These are phyloP conservation scores for Anthracocystis setariae DNA, from an alignment of 1,284 basidiomycete genomes.

Conservation along the genomic window DNA sequence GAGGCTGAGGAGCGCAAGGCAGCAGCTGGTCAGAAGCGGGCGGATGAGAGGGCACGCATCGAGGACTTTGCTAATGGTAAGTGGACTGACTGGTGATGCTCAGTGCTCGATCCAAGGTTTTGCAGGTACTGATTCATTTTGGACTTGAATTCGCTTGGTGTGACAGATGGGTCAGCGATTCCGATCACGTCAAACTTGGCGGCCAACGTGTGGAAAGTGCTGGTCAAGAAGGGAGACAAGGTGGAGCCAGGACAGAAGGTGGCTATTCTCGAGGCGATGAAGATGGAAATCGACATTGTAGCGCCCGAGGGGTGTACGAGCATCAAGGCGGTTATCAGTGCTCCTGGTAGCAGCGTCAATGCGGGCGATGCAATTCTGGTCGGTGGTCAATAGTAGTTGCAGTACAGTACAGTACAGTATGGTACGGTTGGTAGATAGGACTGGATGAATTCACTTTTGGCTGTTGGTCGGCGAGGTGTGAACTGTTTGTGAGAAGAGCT, in stretches of 20 bases:
- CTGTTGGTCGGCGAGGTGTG: too few relatives aligned
- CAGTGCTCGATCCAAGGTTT: too few relatives aligned
- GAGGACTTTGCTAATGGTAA: slow-evolving; percentile 18
- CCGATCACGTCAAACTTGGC: slow-evolving; percentile 71
- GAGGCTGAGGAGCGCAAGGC: slow-evolving; percentile 13
- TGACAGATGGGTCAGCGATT: slow-evolving; percentile 15
- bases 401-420: too few relatives aligned
- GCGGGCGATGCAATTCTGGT: slow-evolving; percentile 23
- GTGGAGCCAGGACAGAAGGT: slow-evolving; percentile 72
- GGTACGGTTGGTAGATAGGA: not conserved
- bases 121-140: not conserved
- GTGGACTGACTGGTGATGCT: not conserved
- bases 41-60: not conserved
- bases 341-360: slow-evolving; percentile 23
- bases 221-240: slow-evolving; percentile 70
- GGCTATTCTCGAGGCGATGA: slow-evolving; percentile 77
- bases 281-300: slow-evolving; percentile 71
- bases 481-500: too few relatives aligned
- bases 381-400: slow-evolving; percentile 10
- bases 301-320: slow-evolving; percentile 11
- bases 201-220: slow-evolving; percentile 75
- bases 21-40: not conserved
- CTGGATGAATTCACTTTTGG: not conserved
- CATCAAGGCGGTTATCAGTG: slow-evolving; percentile 20
- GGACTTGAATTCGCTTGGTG: not conserved